Evolutionary conservation across 768 basidiomycete genomes (phyloP).

Genomic region (Tephrocybe rancida): DNA sequence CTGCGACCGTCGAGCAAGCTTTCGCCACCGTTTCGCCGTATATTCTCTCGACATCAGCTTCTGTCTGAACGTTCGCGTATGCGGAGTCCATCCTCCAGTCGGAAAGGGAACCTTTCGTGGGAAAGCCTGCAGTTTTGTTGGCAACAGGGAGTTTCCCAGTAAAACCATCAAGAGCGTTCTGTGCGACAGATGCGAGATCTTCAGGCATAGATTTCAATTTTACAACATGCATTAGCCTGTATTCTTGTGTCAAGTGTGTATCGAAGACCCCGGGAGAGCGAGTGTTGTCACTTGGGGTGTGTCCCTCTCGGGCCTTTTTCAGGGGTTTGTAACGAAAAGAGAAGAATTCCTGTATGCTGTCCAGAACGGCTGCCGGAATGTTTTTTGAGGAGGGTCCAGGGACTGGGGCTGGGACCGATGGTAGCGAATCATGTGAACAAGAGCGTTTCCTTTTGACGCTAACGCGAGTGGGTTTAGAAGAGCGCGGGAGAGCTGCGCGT

Average conservation of each 20-base stretch:
- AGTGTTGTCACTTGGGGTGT: background rate
- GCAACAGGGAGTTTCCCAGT: background rate
- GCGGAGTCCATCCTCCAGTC: background rate
- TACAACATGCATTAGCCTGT: background rate
- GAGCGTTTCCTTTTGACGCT: too few relatives aligned
- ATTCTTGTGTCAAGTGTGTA: background rate
- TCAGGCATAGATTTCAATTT: background rate
- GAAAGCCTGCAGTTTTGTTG: background rate
- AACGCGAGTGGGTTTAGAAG: too few relatives aligned
- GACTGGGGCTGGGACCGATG: too few relatives aligned
- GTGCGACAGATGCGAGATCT: background rate
- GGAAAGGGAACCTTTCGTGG: background rate
- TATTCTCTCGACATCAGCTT: background rate
- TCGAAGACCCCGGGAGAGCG: background rate
- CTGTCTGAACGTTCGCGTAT: background rate
- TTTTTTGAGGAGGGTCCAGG: too few relatives aligned
- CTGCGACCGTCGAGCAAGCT: background rate
- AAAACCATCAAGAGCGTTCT: background rate
- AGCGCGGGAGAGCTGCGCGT: too few relatives aligned
- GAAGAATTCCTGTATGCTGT: background rate
- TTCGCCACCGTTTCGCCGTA: background rate
- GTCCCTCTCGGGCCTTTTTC: background rate
- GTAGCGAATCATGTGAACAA: too few relatives aligned
- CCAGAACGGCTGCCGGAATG: constrained; percentile 15
- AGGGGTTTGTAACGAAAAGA: background rate